Base-by-base conservation (phyloP, 129 eudicot genomes). In the Arctium lappa region DNA sequence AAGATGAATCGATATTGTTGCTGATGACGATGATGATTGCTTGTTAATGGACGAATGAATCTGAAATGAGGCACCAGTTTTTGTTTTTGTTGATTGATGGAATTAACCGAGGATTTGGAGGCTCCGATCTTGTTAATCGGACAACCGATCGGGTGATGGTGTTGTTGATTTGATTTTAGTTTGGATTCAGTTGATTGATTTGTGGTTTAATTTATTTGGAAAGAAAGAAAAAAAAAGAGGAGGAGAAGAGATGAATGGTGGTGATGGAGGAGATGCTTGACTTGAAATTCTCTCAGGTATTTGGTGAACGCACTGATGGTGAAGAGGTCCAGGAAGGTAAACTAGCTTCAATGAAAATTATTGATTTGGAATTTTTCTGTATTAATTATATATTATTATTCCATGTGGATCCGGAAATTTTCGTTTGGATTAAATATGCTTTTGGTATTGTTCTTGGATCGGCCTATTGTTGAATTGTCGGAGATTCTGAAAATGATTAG, bases 231-330 rank as follows among this genome's bases (percentile, higher is more conserved):
- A 39, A 22, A 22, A 22, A 75, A 34, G n/a, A 50, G 46, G n/a
- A 40, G 72, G 7, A 68, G 76, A 65, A 74, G 79, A 81, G 48
- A 93, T 91, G 95, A 81, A 85, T 74, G 88, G 92, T 79, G 91
- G 90, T 81, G 89, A 89, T 73, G 91, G 82, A 63, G 91, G 91
- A 83, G 92, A 82, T 75, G 89, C 91, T 93, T 36, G 95, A 93
- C 75, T 93, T 95, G 97, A 93, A 89, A 77, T 93, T 91, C 79
- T 89, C 97, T 70, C 95, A 93, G 93, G 97, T 93, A 18, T 93
- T 91, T 9, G 97, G 93, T 65, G 95, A 91, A 84, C 89, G 91
- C 31, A 78, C 90, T 30, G 89, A 69, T 22, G 27, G 27, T 22
- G 27, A 22, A 22, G 27, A 22, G 27, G 27, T 22, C 27, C 27